Base-by-base conservation (phyloP, 305 asterid species). In the Plantago coronopus region DNA sequence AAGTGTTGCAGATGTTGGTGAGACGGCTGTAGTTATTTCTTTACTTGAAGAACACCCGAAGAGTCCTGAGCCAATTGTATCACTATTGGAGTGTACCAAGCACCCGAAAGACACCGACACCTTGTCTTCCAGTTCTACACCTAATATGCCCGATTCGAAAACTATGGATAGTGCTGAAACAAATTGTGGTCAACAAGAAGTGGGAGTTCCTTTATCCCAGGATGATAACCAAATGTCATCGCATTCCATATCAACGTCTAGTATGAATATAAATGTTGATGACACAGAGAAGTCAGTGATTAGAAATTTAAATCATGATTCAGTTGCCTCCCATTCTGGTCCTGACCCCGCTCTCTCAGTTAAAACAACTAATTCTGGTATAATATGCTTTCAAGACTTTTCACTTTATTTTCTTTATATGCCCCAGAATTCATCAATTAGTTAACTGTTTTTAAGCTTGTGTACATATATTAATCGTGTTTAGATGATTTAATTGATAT, bases 1-100 rank as follows among this genome's bases (percentile, higher is more conserved):
- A 17, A 78, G 93, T 76, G 75, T 84, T 73, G 95, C 96, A 69
- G 96, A 79, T 78, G 95, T 72, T 66, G 93, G 94, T 62, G 97
- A 91, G 86, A 86, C 98, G 16, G 95, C 94, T 73, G 75, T 89
- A 21, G 87, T 83, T 58, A 69, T 84, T 74, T 91, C 95, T 55
- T 61, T 80, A 65, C 69, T 83, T 78, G 88, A 81, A 43, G 81
- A 75, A 68, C 69, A 81, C 63, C 75, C 66, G 67, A 74, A 71
- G 74, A 74, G 51, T 70, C 75, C 61, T 74, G 81, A 79, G 70
- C 66, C 78, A 44, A 66, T 63, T 27, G 77, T 67, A 61, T 64
- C 75, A 40, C 57, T 65, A 61, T 49, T 73, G 70, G 69, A 69
- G 21, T 64, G 58, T 62, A 42, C 67, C 50, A 59, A 70, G 64